Conservation (phyloP, 176 grass and related monocot species). For the Oryza longistaminata region DNA sequence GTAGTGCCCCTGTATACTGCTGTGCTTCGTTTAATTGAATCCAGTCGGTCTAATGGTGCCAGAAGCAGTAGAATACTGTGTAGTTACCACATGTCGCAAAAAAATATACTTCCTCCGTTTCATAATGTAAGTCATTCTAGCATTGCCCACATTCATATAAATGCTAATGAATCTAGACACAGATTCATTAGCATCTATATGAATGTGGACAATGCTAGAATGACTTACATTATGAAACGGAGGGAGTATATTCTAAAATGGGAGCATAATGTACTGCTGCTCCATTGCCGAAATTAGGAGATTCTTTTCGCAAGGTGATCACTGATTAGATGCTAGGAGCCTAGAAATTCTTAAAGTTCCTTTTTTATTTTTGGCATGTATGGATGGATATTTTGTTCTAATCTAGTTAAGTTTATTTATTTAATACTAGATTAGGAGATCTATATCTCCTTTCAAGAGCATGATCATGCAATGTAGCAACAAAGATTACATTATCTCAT, state of each 20-base stretch:
- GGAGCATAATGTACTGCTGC: not conserved
- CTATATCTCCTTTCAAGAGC: not conserved
- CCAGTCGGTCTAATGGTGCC: not conserved
- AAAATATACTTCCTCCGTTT: too few species aligned
- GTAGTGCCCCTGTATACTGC: not conserved
- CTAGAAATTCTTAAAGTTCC: not conserved
- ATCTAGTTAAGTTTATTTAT: not conserved
- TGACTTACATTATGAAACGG: too few species aligned
- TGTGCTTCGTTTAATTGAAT: not conserved
- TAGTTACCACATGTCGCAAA: not conserved
- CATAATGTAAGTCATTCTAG: too few species aligned
- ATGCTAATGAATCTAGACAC: too few species aligned
- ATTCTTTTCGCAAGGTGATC: not conserved
- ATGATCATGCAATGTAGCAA: not conserved
- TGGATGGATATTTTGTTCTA: not conserved
- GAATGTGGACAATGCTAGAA: too few species aligned
- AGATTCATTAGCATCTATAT: too few species aligned
- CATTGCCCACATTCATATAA: too few species aligned
- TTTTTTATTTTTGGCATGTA: not conserved
- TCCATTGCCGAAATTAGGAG: not conserved
- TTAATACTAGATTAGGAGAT: constrained; percentile 10
- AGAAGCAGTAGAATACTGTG: not conserved
- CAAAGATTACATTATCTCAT: not conserved
- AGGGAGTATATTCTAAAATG: not conserved
- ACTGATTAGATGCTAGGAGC: not conserved